Evolutionary conservation across 169 alveolate species (phyloP).

Genomic region (Theileria annulata): DNA sequence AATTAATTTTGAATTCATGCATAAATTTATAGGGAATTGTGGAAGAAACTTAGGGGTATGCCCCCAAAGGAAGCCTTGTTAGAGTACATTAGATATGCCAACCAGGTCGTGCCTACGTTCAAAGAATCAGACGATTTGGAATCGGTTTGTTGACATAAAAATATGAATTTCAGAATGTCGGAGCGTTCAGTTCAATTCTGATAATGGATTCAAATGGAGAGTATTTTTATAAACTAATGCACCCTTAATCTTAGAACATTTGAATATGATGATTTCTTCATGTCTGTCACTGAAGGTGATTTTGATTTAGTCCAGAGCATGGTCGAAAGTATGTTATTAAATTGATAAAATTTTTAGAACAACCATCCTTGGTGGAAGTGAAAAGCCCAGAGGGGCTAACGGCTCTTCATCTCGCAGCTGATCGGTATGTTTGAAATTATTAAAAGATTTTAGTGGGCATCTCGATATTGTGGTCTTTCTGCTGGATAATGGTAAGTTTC

Average conservation of each 20-base stretch:
- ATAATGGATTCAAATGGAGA: constrained; percentile 7
- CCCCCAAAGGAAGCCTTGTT: constrained; percentile 40
- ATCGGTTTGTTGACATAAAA: not conserved
- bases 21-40: constrained; percentile 16
- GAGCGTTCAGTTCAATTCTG: not conserved
- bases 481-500: not conserved
- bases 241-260: not conserved
- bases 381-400: constrained; percentile 53
- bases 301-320: not conserved
- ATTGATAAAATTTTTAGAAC: not conserved
- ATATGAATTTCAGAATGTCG: not conserved
- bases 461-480: constrained; percentile 5
- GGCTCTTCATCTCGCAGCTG: constrained; percentile 56
- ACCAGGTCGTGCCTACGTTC: not conserved
- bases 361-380: constrained; percentile 26
- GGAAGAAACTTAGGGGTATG: constrained; percentile 51
- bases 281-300: not conserved
- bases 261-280: constrained; percentile 5
- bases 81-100: constrained; percentile 31
- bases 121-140: not conserved
- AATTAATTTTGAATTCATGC: too few species aligned
- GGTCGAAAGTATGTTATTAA: not conserved
- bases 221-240: not conserved
- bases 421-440: constrained; percentile 23
- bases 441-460: constrained; percentile 11